phyloP scores from a whole-genome alignment of 352 stramenopile species.

The Pythium phragmitis region DNA sequence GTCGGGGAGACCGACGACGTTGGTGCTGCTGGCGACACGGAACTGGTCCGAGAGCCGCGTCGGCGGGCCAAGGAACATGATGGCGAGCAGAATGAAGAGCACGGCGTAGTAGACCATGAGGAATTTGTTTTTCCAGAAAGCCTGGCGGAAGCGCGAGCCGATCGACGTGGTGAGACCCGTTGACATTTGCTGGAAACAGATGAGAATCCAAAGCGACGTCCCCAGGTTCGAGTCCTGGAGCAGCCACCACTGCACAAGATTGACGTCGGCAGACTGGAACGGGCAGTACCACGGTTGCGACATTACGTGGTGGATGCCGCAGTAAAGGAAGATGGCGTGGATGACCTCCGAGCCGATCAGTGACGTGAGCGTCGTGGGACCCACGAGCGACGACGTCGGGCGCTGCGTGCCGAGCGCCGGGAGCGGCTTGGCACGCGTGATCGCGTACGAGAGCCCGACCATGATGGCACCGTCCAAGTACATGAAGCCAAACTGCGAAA shows the following conservation, averaged over 20 bases:
- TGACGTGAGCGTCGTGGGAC: conserved; percentile 42
- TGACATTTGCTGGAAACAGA: conserved; percentile 43
- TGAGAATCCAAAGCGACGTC: conserved; percentile 33
- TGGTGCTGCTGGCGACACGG: conserved; percentile 43
- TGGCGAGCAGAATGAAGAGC: conserved; percentile 39
- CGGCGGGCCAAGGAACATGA: conserved; percentile 29
- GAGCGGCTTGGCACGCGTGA: conserved; percentile 63
- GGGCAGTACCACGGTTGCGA: conserved; percentile 35
- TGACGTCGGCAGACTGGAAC: conserved; percentile 31
- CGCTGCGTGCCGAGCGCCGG: conserved; percentile 34
- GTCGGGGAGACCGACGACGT: conserved; percentile 46
- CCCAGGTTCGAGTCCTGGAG: conserved; percentile 34
- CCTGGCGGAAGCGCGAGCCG: conserved; percentile 46
- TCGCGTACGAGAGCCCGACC: conserved; percentile 66
- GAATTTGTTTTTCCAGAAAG: conserved; percentile 51
- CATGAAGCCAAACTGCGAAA: conserved; percentile 76
- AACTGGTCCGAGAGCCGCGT: conserved; percentile 43
- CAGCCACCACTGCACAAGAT: conserved; percentile 39
- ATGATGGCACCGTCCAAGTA: conserved; percentile 60
- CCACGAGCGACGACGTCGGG: conserved; percentile 57
- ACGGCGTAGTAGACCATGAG: conserved; percentile 38
- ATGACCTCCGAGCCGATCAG: conserved; percentile 42
- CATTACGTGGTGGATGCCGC: conserved; percentile 28
- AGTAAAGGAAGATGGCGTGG: conserved; percentile 51
- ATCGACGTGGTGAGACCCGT: conserved; percentile 56